A percentile compares a stretch with the other conserved stretches of the same genome.
These are phyloP conservation scores for Orbilia javanica DNA, from an alignment of 2,329 filamentous ascomycete species.

Conservation along the genomic window DNA sequence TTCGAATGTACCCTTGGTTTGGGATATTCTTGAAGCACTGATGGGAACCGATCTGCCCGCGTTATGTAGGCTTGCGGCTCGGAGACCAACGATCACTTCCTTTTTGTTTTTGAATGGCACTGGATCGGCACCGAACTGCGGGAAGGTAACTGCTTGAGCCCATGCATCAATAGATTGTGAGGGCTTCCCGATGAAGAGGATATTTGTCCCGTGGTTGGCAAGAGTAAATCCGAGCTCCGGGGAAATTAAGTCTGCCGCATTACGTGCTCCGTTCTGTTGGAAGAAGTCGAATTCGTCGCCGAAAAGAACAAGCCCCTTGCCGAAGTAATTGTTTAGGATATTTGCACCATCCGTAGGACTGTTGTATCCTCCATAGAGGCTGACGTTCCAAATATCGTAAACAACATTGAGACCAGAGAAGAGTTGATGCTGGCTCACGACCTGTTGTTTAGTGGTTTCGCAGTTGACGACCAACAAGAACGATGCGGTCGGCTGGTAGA, in stretches of 20 bases:
- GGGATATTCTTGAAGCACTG: not conserved
- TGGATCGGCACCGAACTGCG: slow-evolving; percentile 29
- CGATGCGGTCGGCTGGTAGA: not conserved
- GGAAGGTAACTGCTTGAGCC: slow-evolving; percentile 24
- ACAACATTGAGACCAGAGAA: not conserved
- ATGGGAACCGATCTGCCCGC: not conserved
- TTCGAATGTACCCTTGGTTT: slow-evolving; percentile 26
- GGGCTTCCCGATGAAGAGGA: slow-evolving; percentile 12
- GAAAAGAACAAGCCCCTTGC: slow-evolving; percentile 19
- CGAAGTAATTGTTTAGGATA: slow-evolving; percentile 22
- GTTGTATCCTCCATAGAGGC: slow-evolving; percentile 31
- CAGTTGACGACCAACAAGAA: slow-evolving; percentile 23
- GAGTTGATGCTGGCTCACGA: slow-evolving; percentile 5
- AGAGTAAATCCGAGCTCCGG: slow-evolving; percentile 32
- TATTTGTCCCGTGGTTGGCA: slow-evolving; percentile 21
- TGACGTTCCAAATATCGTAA: slow-evolving; percentile 34
- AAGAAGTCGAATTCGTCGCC: slow-evolving; percentile 32
- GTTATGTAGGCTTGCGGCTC: slow-evolving; percentile 24
- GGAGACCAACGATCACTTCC: slow-evolving; percentile 15
- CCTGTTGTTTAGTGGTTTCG: slow-evolving; percentile 12
- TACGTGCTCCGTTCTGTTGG: slow-evolving; percentile 20
- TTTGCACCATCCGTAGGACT: slow-evolving; percentile 15
- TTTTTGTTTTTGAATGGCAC: slow-evolving; percentile 17
- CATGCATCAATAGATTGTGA: slow-evolving; percentile 4
- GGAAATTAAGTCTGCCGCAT: slow-evolving; percentile 23